Percentiles rank a stretch among this genome's conserved stretches.
These are phyloP conservation scores for Fraxinus anomala DNA, from an alignment of 257 asterid species.

Conservation along the genomic window DNA sequence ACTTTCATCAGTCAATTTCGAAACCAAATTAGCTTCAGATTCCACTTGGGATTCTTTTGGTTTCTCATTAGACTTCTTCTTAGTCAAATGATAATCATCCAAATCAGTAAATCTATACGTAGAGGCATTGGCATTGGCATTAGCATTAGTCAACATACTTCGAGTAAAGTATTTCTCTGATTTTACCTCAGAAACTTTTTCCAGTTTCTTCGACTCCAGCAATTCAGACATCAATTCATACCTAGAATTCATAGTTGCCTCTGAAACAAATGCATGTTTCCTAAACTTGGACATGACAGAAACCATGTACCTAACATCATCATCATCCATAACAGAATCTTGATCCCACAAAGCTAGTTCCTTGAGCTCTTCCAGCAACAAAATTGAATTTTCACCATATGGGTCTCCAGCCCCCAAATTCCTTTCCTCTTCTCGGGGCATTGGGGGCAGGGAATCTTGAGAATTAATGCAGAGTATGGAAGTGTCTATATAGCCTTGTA, in stretches of 20 bases:
- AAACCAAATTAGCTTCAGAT: background rate
- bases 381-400: background rate
- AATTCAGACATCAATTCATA: background rate
- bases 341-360: background rate
- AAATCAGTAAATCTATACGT: background rate
- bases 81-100: background rate
- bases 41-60: background rate
- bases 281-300: background rate
- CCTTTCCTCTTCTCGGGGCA: background rate
- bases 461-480: background rate
- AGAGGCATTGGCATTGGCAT: background rate
- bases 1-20: background rate
- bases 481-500: background rate
- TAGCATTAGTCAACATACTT: constrained; percentile 5
- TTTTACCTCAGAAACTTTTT: background rate
- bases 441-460: background rate
- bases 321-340: background rate
- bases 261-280: background rate
- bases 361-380: background rate
- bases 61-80: background rate
- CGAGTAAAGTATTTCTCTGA: background rate
- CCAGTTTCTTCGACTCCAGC: background rate
- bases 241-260: background rate
- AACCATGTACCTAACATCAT: background rate
- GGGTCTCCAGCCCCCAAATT: background rate